A percentile compares a stretch with the other conserved stretches of the same genome.
These are phyloP conservation scores for Boletus vinaceobasis DNA, from an alignment of 768 basidiomycete genomes.

Conservation along the genomic window DNA sequence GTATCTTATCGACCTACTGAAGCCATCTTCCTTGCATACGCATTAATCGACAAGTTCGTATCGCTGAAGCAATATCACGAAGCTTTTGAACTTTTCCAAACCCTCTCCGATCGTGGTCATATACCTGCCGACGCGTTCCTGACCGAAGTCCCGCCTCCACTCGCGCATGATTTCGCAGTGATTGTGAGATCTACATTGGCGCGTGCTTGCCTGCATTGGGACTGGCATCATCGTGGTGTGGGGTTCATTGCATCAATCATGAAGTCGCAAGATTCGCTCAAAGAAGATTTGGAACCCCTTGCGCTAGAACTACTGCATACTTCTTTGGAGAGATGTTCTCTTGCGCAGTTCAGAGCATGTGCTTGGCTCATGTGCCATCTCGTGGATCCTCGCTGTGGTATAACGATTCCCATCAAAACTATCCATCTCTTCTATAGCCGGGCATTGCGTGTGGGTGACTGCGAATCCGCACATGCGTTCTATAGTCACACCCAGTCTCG, in stretches of 20 bases:
- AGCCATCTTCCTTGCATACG: conserved; percentile 40
- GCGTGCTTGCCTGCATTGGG: conserved; percentile 52
- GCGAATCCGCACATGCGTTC: conserved; percentile 40
- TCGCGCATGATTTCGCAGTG: conserved; percentile 38
- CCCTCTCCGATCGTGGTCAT: conserved; percentile 41
- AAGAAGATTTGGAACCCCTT: conserved; percentile 31
- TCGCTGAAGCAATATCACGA: conserved; percentile 29
- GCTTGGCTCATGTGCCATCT: conserved; percentile 40
- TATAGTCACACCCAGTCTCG: conserved; percentile 44
- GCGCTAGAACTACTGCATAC: conserved; percentile 44
- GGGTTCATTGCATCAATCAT: conserved; percentile 35
- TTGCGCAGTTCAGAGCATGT: conserved; percentile 37
- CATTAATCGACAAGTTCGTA: conserved; percentile 42
- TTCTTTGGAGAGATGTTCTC: conserved; percentile 36
- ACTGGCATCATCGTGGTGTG: conserved; percentile 45
- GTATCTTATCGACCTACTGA: conserved; percentile 39
- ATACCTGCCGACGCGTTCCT: conserved; percentile 48
- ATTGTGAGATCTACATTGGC: conserved; percentile 50
- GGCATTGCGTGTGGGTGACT: conserved; percentile 30
- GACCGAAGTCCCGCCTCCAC: conserved; percentile 32
- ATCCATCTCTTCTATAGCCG: conserved; percentile 46
- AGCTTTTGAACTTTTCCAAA: conserved; percentile 48
- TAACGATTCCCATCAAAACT: conserved; percentile 41
- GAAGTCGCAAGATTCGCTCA: conserved; percentile 21
- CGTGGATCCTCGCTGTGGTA: conserved; percentile 27